phyloP scores from a whole-genome alignment of 352 stramenopile genomes.

The Aphanomyces stellatus region DNA sequence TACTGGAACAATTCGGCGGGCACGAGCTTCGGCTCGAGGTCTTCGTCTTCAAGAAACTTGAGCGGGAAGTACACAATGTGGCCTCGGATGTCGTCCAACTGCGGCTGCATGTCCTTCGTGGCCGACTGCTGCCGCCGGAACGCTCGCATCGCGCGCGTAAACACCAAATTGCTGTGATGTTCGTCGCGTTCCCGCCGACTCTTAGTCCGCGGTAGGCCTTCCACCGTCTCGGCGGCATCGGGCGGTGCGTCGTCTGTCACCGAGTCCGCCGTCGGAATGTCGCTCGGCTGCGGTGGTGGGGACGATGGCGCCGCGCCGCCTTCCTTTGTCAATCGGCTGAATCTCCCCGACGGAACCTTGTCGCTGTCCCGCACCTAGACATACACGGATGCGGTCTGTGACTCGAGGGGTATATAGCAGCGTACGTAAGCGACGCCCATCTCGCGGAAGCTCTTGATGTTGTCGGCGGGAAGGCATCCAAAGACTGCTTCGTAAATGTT shows the following conservation, averaged over 20 bases:
- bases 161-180: constrained; percentile 33
- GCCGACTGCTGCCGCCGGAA: constrained; percentile 60
- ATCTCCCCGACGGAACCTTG: neutral
- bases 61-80: constrained; percentile 84
- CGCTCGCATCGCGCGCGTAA: constrained; percentile 52
- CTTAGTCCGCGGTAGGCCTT: neutral
- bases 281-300: neutral
- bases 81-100: constrained; percentile 56
- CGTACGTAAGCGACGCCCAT: constrained; percentile 28
- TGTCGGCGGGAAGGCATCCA: constrained; percentile 68
- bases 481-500: constrained; percentile 81
- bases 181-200: constrained; percentile 14
- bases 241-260: too few relatives aligned
- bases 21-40: constrained; percentile 71
- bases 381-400: neutral
- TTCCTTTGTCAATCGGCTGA: neutral
- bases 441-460: constrained; percentile 55
- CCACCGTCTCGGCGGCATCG: too few relatives aligned
- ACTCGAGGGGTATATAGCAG: neutral
- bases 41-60: constrained; percentile 71
- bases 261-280: too few relatives aligned
- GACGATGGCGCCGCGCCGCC: neutral
- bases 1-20: constrained; percentile 78
- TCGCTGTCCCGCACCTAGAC: neutral
- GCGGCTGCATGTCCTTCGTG: constrained; percentile 51